phyloP scores from a whole-genome alignment of 768 basidiomycete species.

The Boletales sp. region DNA sequence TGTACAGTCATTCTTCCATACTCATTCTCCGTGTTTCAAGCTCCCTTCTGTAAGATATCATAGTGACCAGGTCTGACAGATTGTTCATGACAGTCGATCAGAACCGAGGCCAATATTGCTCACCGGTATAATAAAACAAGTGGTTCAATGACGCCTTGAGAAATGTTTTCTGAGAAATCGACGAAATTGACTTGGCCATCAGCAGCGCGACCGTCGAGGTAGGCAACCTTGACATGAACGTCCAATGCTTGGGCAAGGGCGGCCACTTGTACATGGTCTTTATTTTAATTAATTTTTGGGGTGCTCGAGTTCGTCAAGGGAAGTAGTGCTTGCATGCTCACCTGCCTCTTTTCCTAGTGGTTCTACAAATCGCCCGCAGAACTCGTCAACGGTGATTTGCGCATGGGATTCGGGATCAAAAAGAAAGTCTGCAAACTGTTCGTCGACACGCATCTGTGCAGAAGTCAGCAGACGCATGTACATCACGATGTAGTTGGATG shows the following conservation, averaged over 20 bases:
- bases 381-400: conserved; percentile 53
- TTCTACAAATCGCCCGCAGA: conserved; percentile 79
- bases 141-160: conserved; percentile 41
- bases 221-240: conserved; percentile 70
- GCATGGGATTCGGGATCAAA: conserved; percentile 69
- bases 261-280: conserved; percentile 80
- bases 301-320: background rate
- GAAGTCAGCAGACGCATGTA: conserved; percentile 83
- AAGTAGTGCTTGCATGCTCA: conserved; percentile 16
- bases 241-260: conserved; percentile 69
- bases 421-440: conserved; percentile 63
- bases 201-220: conserved; percentile 64
- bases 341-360: conserved; percentile 76
- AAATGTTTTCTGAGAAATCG: conserved; percentile 51
- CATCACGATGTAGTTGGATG: conserved; percentile 70
- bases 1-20: background rate
- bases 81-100: background rate
- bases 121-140: conserved; percentile 76
- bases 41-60: conserved; percentile 50
- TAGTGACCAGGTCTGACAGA: conserved; percentile 77
- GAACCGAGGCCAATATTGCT: conserved; percentile 14
- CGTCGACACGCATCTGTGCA: conserved; percentile 68
- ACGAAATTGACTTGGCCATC: conserved; percentile 62
- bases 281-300: background rate
- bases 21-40: conserved; percentile 2